Conservation (phyloP, 1,284 basidiomycete species). For the Cryptococcus deneoformans region DNA sequence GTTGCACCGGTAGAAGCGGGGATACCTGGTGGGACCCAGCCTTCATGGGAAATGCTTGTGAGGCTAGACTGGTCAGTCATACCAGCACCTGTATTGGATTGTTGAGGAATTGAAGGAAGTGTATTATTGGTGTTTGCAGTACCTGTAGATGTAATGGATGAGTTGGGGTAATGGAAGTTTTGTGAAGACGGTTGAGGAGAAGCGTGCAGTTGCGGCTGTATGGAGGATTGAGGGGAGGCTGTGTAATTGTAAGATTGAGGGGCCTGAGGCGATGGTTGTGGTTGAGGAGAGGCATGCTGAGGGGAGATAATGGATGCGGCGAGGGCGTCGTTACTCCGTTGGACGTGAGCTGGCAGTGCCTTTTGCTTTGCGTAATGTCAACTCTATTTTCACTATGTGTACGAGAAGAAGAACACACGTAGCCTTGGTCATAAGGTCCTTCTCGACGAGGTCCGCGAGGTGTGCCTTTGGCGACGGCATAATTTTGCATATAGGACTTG, state of each 20-base stretch:
- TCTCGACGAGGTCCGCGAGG: constrained; percentile 70
- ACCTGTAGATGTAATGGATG: constrained; percentile 5
- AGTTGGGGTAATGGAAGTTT: constrained; percentile 4
- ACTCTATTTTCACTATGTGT: neutral
- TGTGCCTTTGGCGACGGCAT: constrained; percentile 72
- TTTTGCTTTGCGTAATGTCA: neutral
- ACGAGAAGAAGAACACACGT: constrained; percentile 57
- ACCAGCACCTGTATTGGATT: no score
- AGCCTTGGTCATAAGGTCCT: constrained; percentile 80
- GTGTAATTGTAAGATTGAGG: neutral
- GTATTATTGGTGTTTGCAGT: neutral
- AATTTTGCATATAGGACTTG: constrained; percentile 96
- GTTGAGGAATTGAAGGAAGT: neutral
- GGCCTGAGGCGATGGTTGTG: neutral
- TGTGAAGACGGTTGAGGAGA: neutral
- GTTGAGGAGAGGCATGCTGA: neutral
- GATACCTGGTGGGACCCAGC: constrained; percentile 26
- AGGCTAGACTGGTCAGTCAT: neutral
- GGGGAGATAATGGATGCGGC: neutral
- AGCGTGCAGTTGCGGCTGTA: constrained; percentile 3
- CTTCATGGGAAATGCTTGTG: neutral
- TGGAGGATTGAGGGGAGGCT: constrained; percentile 1
- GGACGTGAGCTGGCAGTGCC: constrained; percentile 41
- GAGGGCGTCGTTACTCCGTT: constrained; percentile 14
- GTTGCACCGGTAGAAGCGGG: constrained; percentile 54